A percentile compares a stretch with the other conserved stretches of the same genome.
phyloP scores from a whole-genome alignment of 805 yeast genomes.

The Cyberlindnera misumaiensis region DNA sequence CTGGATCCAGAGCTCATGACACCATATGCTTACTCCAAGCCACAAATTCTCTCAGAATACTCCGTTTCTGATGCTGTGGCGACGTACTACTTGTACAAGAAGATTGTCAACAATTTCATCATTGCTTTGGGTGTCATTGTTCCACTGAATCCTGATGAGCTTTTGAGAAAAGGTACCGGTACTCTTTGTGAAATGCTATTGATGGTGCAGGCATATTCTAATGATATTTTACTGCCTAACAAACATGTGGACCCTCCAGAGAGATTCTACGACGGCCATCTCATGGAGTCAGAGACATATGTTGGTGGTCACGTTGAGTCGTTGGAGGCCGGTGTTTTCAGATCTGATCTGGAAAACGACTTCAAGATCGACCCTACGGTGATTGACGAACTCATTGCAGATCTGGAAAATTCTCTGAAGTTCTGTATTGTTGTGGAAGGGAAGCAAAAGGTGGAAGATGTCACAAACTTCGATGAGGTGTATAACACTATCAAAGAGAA shows the following conservation, averaged over 20 bases:
- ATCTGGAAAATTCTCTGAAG: constrained; percentile 68
- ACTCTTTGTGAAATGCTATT: constrained; percentile 96
- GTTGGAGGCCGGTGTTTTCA: constrained; percentile 93
- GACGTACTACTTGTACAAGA: constrained; percentile 90
- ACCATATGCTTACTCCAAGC: constrained; percentile 91
- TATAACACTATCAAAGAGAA: constrained; percentile 46
- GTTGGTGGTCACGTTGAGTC: constrained; percentile 99
- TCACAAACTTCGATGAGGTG: constrained; percentile 74
- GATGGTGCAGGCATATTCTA: constrained; percentile 90
- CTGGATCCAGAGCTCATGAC: constrained; percentile 98
- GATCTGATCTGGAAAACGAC: constrained; percentile 74
- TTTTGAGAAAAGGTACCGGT: constrained; percentile 94
- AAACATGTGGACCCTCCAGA: constrained; percentile 94
- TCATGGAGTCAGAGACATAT: constrained; percentile 91
- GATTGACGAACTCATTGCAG: constrained; percentile 68
- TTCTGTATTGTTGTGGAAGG: constrained; percentile 84
- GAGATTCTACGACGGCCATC: constrained; percentile 89
- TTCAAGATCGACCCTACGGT: constrained; percentile 79
- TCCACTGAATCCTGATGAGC: constrained; percentile 96
- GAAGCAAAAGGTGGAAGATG: constrained; percentile 63
- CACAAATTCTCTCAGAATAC: constrained; percentile 88
- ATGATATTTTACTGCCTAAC: constrained; percentile 77
- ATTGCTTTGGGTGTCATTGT: constrained; percentile 92
- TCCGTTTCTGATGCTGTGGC: constrained; percentile 99
- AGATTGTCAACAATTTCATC: constrained; percentile 95